Base-by-base conservation (phyloP, 345 rosid genomes). In the Gossypium longicalyx region DNA sequence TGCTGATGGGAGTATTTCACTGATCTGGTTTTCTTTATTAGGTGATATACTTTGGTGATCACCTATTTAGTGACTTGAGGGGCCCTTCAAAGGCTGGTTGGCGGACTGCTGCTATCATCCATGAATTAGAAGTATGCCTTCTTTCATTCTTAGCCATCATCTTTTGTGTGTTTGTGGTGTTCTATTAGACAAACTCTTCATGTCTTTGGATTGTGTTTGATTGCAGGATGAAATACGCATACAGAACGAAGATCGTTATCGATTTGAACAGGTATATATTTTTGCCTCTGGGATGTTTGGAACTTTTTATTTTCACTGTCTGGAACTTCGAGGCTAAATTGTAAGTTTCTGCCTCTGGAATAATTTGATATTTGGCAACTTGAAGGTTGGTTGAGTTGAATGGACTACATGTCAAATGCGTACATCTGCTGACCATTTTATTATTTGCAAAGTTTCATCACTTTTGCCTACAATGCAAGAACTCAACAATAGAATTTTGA, bases 11-110 rank as follows among this genome's bases (percentile, higher is more conserved):
- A 45, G 45, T 38, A 57, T 23, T 69, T 67, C 41, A 8, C 56
- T 72, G 71, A 44, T 73, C 45, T 8, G 13, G 3, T 68, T 74
- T 54, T 74, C 56, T 19, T 63, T 77, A 25, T 41, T 73, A 89
- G 99, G 99, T 95, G 83, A 92, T 95, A 72, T 95, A 95, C 84
- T 95, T 95, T 70, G 98, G 99, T 67, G 99, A 95, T 85, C 99
- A 95, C 86, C 82, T 95, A 67, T 95, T 95, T 82, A 95, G 99
- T 78, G 99, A 95, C 74, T 82, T 95, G 70, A 87, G 98, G 80
- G 97, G 98, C 7, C 98, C 98, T 73, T 87, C 98, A 53, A 92
- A 89, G 82, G 93, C 98, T 74, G 98, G 98, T 77, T 94, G 98
- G 98, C 93, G 97, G 67, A 94, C 98, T 73, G 95, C 95, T 80